Conservation (phyloP, 441 rosid genomes). For the Populus hybrid region DNA sequence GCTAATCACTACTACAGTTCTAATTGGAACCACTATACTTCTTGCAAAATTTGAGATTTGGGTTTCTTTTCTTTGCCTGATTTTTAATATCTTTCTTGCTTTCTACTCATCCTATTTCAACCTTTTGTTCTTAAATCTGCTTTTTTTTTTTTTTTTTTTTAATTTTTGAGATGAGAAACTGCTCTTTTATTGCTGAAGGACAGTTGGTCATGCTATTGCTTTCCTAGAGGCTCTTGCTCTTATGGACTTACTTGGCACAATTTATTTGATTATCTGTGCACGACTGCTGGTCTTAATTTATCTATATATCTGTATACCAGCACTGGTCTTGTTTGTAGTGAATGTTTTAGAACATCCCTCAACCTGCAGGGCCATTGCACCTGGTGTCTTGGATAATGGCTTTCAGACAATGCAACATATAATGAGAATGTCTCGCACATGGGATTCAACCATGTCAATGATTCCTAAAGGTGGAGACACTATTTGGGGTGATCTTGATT, state of each 20-base stretch:
- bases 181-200: not conserved
- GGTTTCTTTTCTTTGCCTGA: not conserved
- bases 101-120: not conserved
- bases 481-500: constrained; percentile 91
- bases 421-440: constrained; percentile 83
- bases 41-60: not conserved
- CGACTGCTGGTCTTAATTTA: not conserved
- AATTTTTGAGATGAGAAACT: constrained; percentile 2
- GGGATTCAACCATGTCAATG: constrained; percentile 99
- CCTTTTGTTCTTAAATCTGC: not conserved
- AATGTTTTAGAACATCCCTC: not conserved
- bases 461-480: constrained; percentile 92
- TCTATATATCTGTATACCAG: not conserved
- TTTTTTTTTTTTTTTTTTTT: not conserved
- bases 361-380: constrained; percentile 80
- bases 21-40: not conserved
- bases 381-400: constrained; percentile 71
- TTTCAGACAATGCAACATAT: constrained; percentile 79
- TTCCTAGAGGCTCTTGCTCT: not conserved
- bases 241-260: not conserved
- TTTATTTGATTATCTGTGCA: not conserved
- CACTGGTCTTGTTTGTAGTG: not conserved
- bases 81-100: not conserved
- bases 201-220: not conserved
- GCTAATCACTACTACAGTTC: not conserved